Evolutionary conservation across 176 grass and related monocot species (phyloP), one percentile per base, ranked within the genome.

Genomic region (Elymus sibiricus): DNA sequence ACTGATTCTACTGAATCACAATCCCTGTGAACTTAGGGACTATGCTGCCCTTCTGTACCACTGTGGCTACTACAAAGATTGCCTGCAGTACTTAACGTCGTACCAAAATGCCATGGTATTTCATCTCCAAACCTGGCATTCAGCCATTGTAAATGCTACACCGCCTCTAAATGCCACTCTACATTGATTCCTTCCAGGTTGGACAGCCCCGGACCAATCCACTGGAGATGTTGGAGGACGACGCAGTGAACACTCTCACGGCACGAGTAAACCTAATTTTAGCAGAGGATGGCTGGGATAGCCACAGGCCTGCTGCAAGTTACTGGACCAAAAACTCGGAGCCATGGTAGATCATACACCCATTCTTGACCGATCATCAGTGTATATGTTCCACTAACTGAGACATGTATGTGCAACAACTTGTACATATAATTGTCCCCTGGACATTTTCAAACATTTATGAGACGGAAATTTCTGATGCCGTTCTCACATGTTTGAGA

Each of bases 21-120:
- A 90, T 83, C 74, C 74, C 0, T 17, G 46, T 25, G 93, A 95
- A 78, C 83, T 98, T 66, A 95, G 93, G 79, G 96, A 95, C 58
- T 98, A 98, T 64, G 93, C 93, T 2, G 86, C 81, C 28, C 91
- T 98, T 89, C 79, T 98, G 14, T 98, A 98, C 79, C 96, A 98
- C 78, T 94, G 91, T 44, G 96, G 91, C 6, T 91, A 94, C 79
- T 95, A 94, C 37, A 46, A 94, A 94, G 93, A 92, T 78, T 95
- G 93, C 67, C 81, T 92, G 47, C 61, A 94, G 56, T 95, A 87
- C 83, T 86, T 98, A 74, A 84, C 79, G 46, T 61, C 55, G 5
- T 98, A 84, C 53, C 80, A 95, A 82, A 87, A 51, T 69, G 81
- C 81, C n/a, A 84, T 39, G 89, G 89, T 91, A 80, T 76, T 17